phyloP scores from a whole-genome alignment of 257 asterid species.

The Nemophila menziesii region DNA sequence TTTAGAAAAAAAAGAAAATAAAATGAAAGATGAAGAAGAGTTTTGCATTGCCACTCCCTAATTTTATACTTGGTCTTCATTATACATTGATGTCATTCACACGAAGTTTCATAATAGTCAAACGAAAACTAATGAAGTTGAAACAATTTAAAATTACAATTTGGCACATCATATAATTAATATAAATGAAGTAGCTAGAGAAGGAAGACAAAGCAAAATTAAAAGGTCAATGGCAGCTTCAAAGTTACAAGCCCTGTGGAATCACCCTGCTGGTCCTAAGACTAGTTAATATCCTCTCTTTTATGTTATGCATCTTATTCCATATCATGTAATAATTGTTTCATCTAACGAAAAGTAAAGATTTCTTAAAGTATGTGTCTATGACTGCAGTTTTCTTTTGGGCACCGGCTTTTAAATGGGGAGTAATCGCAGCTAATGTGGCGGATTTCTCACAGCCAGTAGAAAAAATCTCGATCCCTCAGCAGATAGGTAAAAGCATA shows the following conservation, averaged over 20 bases:
- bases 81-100: not conserved
- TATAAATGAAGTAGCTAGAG: not conserved
- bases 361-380: not conserved
- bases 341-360: too few relatives aligned
- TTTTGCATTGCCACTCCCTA: not conserved
- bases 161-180: not conserved
- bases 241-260: slow-evolving; percentile 15
- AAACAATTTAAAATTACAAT: not conserved
- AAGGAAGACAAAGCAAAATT: not conserved
- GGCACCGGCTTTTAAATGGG: slow-evolving; percentile 23
- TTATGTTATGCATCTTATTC: not conserved
- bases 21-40: too few relatives aligned
- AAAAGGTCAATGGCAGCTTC: slow-evolving; percentile 10
- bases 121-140: not conserved
- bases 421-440: slow-evolving; percentile 15
- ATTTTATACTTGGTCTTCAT: not conserved
- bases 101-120: not conserved
- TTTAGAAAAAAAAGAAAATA: too few relatives aligned
- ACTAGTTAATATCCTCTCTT: slow-evolving; percentile 3
- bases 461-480: slow-evolving; percentile 15
- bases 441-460: slow-evolving; percentile 19
- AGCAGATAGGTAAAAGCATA: slow-evolving; percentile 11
- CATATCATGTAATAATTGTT: not conserved
- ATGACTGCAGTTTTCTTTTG: slow-evolving; percentile 17
- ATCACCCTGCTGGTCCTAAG: slow-evolving; percentile 17